These are phyloP conservation scores for Rutidosis leptorrhynchoides DNA, from an alignment of 129 eudicot genomes.

Conservation along the genomic window DNA sequence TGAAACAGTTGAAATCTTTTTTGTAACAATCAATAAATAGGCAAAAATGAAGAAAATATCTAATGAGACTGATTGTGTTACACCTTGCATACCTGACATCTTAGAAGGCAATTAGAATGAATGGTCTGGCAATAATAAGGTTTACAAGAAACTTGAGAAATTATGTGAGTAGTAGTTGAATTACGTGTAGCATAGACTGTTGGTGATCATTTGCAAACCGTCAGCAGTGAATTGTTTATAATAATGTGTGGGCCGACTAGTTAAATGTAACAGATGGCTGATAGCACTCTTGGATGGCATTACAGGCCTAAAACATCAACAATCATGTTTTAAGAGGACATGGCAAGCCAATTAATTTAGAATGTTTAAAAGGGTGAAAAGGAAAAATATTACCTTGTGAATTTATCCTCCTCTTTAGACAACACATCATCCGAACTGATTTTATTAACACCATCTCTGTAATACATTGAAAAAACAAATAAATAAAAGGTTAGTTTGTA, in stretches of 20 bases:
- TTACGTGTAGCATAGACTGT: conserved; percentile 75
- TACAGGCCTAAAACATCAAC: conserved; percentile 56
- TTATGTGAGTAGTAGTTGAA: neutral
- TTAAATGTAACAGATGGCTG: conserved; percentile 71
- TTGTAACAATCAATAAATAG: neutral
- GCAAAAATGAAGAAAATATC: conserved; percentile 39
- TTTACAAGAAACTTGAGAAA: neutral
- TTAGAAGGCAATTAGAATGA: neutral
- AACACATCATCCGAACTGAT: conserved; percentile 69
- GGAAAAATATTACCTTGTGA: conserved; percentile 41
- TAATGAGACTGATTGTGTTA: conserved; percentile 76
- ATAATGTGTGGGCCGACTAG: conserved; percentile 82
- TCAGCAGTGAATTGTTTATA: conserved; percentile 73
- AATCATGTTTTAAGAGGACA: neutral
- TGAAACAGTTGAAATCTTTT: too few species aligned
- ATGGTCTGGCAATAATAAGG: neutral
- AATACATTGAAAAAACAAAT: neutral
- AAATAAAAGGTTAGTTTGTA: neutral
- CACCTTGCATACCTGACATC: conserved; percentile 67
- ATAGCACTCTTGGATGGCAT: conserved; percentile 48
- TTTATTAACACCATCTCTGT: conserved; percentile 91
- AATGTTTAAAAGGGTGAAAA: neutral
- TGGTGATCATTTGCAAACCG: conserved; percentile 55
- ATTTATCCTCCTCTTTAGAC: conserved; percentile 55
- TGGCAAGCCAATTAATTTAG: too few species aligned